phyloP scores from a whole-genome alignment of 2,329 filamentous ascomycete genomes.

The Teratosphaeriaceae sp. region DNA sequence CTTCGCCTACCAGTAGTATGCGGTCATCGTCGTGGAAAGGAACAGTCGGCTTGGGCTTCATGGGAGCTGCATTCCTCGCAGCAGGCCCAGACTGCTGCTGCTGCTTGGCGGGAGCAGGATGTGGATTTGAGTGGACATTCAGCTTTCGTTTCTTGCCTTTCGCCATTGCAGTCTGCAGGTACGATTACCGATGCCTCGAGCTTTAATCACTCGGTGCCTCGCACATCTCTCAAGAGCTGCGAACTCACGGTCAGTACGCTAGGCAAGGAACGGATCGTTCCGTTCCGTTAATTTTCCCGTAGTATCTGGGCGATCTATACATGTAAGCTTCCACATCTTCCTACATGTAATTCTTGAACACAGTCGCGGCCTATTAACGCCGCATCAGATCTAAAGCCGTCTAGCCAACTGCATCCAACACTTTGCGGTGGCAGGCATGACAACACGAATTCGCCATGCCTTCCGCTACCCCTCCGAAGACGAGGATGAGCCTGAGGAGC shows the following conservation, averaged over 20 bases:
- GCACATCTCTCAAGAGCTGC: too few species aligned
- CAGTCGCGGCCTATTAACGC: neutral
- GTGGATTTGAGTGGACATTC: constrained; percentile 6
- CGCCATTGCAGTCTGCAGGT: too few species aligned
- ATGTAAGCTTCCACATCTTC: too few species aligned
- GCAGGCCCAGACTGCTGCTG: constrained; percentile 6
- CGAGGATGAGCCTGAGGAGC: constrained; percentile 48
- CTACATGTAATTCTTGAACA: too few species aligned
- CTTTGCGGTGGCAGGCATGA: neutral
- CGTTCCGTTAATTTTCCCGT: too few species aligned
- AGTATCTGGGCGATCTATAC: too few species aligned
- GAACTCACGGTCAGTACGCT: too few species aligned
- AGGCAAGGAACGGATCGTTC: too few species aligned
- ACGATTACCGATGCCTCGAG: too few species aligned
- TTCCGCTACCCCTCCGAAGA: constrained; percentile 67
- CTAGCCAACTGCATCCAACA: constrained; percentile 27
- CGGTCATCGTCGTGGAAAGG: constrained; percentile 61
- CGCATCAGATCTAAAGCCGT: too few species aligned
- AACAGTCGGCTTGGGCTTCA: constrained; percentile 46
- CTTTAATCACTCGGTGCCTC: too few species aligned
- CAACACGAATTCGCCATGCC: constrained; percentile 62
- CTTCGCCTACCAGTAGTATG: constrained; percentile 73
- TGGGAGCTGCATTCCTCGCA: neutral
- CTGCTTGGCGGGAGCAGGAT: constrained; percentile 4
- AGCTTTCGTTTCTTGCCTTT: constrained; percentile 24